Base-by-base conservation (phyloP, 2,329 filamentous ascomycete genomes). In the Thelonectria olida region DNA sequence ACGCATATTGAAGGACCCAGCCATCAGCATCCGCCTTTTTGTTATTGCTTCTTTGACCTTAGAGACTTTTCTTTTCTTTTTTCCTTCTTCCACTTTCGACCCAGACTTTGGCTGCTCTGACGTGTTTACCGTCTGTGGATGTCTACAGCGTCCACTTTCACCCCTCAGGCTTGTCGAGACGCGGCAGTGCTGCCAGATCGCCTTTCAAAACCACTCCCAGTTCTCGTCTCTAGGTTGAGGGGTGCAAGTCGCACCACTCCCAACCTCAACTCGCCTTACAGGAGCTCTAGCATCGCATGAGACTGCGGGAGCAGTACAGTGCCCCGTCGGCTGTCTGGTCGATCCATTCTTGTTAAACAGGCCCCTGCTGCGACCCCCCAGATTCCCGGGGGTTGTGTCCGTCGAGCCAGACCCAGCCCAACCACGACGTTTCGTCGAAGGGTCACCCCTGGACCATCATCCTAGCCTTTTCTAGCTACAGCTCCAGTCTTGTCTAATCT, bases 361-460 rank as follows among this genome's bases (percentile, higher is more conserved):
- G 68, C 59, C 65, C 65, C 68, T 64, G 60, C 57, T 63, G 61
- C 57, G 47, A 54, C 23, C 68, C 67, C 70, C 70, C 70, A 72
- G 70, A 72, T 72, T 72, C 66, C 67, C 64, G 69, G 70, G 69
- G 69, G 61, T 67, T 64, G 69, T 67, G 69, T 58, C 68, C 66
- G 69, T 62, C 65, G 63, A 69, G 62, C 70, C 67, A 68, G 62
- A 62, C 22, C 56, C 62, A 68, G 58, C 61, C 62, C 67, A 66
- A 69, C 63, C 49, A 57, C 61, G 61, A 65, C 48, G 54, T 68
- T 68, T 61, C 60, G 65, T 66, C 66, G 61, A 68, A 55, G 66
- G 67, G 67, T 61, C 59, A 62, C 69, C 63, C 69, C 70, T 69
- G 71, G 71, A 72, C 65, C 57, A 67, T 48, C 57, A 63, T 67